Evolutionary conservation across 805 yeast species (phyloP).

Genomic region (Pichia membranifaciens): DNA sequence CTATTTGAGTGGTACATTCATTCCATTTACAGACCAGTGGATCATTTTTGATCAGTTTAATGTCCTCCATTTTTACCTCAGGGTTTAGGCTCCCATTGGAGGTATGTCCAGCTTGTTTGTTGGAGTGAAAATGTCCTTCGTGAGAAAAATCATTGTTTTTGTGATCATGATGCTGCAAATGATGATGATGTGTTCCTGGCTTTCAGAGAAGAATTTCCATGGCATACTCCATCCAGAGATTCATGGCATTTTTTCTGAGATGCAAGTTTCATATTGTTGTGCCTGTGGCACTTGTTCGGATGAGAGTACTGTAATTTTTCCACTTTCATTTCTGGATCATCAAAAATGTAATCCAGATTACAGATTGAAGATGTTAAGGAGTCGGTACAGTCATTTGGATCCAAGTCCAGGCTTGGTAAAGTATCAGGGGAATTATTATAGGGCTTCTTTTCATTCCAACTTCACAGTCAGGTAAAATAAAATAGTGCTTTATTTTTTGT

Average conservation of each 20-base stretch:
- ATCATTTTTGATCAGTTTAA: constrained; percentile 14
- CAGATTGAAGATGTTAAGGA: constrained; percentile 12
- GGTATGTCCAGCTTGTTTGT: not conserved
- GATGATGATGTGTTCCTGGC: constrained; percentile 9
- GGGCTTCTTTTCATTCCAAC: not conserved
- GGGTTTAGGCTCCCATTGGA: not conserved
- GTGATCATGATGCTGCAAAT: constrained; percentile 32
- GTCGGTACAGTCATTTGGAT: constrained; percentile 5
- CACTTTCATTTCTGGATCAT: not conserved
- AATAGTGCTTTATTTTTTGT: constrained; percentile 23
- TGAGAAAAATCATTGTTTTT: constrained; percentile 14
- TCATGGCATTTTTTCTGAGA: constrained; percentile 10
- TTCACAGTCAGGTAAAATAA: constrained; percentile 24
- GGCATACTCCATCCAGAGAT: too few species aligned
- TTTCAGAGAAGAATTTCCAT: not conserved
- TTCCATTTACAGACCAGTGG: constrained; percentile 58
- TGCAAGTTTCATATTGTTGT: not conserved
- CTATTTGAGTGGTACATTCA: constrained; percentile 41
- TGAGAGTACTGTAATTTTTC: not conserved
- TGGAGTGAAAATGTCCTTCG: constrained; percentile 26
- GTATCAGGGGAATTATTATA: not conserved
- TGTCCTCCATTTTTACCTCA: constrained; percentile 13
- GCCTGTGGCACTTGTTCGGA: not conserved
- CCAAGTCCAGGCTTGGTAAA: not conserved
- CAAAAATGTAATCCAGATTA: not conserved